A percentile compares a stretch with the other conserved stretches of the same genome.
phyloP scores from a whole-genome alignment of 306 rosid genomes.

The Lotus japonicus region DNA sequence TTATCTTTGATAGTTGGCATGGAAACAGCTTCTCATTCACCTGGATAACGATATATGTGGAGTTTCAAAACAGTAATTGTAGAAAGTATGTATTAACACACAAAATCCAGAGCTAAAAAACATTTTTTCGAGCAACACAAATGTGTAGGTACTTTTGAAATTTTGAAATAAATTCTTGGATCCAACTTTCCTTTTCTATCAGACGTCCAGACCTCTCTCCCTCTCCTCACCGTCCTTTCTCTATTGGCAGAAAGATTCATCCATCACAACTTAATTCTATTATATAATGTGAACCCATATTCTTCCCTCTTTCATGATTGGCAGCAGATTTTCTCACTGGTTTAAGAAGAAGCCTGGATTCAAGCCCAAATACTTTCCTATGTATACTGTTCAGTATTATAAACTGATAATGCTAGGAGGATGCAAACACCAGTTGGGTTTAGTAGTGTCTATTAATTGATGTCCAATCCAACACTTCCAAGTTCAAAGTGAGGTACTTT shows the following conservation, averaged over 20 bases:
- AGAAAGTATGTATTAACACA: background rate
- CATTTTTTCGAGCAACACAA: background rate
- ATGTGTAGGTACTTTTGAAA: background rate
- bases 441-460: background rate
- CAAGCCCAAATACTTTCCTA: background rate
- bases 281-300: background rate
- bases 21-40: conserved; percentile 88
- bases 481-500: background rate
- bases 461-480: background rate
- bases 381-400: background rate
- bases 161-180: background rate
- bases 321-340: background rate
- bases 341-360: no score
- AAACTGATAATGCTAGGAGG: background rate
- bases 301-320: background rate
- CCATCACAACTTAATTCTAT: background rate
- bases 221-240: background rate
- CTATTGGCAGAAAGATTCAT: background rate
- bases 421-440: background rate
- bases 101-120: background rate
- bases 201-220: no score
- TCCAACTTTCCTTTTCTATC: background rate
- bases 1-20: conserved; percentile 62
- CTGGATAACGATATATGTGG: conserved; percentile 32
- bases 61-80: conserved; percentile 20